Evolutionary conservation across 805 yeast genomes (phyloP), one percentile per base, ranked within the genome.

Genomic region (Trichomonascus vanleenenianus): DNA sequence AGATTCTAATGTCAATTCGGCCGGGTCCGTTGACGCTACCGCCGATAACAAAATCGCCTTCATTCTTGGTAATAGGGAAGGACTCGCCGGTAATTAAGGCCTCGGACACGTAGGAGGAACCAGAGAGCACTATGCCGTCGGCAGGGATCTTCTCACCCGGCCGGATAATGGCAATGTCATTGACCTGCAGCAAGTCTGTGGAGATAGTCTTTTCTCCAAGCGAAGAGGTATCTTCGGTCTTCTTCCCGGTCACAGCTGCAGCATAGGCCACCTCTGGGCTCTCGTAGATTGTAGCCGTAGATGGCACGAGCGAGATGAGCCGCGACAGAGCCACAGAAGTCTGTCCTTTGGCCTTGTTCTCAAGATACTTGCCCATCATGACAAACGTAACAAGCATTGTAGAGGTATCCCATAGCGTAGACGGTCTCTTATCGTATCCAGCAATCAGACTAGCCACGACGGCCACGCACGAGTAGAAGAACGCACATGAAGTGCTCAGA

Each of bases 81-180:
- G 95, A 77, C 64, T 93, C 98, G 42, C 99, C 99, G 0, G 98
- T 91, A 46, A 93, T 70, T 19, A 89, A 66, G 2, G 96, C 82
- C 64, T 93, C 99, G 58, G 89, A 91, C 30, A 87, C 74, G 56
- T 85, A 95, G 0, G 96, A 76, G 46, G 75, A 75, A 6, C 98
- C 98, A 51, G 71, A 71, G 1, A 83, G 65, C 14, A 94, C 79
- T 6, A 72, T 60, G 40, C 97, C 99, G 69, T 93, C 99, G 1
- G 96, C 88, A 1, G 97, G 96, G 2, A 93, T 75, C 54, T 79
- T 85, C 43, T 81, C 81, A 9, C 98, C 98, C 0, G 97, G 95
- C 39, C 79, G 70, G 2, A 93, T 73, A 14, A 85, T 73, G 0
- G 86, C 82, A 27, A 85, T 71, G 62, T 93, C 99, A 55, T 76